phyloP scores from a whole-genome alignment of 139 green algal species.

The Chlamydomonas sp. region DNA sequence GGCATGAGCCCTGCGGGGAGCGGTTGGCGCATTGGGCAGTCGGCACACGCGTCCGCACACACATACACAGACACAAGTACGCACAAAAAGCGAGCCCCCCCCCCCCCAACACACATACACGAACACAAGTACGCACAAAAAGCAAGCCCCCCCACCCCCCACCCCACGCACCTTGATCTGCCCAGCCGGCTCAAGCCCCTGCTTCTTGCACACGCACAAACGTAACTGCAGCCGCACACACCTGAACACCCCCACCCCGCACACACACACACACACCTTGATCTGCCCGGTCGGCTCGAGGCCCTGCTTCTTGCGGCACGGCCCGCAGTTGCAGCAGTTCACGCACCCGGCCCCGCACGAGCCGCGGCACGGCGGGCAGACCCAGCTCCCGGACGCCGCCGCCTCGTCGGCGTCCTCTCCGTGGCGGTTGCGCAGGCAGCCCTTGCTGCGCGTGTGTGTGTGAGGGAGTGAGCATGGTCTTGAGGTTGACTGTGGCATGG shows the following conservation, averaged over 20 bases:
- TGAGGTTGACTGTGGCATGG: no score
- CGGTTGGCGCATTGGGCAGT: no score
- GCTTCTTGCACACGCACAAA: conserved; percentile 22
- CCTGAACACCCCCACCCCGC: no score
- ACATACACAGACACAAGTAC: no score
- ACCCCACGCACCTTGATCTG: no score
- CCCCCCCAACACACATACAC: no score
- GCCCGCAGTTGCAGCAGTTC: conserved; percentile 77
- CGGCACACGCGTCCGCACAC: no score
- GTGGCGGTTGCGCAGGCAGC: conserved; percentile 70
- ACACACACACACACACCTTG: no score
- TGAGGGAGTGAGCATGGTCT: neutral
- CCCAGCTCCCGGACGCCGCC: conserved; percentile 46
- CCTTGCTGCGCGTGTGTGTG: conserved; percentile 37
- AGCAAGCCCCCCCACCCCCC: no score
- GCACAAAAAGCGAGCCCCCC: no score
- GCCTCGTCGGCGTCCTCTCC: conserved; percentile 58
- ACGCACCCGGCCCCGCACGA: conserved; percentile 63
- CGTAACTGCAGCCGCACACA: no score
- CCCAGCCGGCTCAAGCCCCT: conserved; percentile 52
- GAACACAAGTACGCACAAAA: no score
- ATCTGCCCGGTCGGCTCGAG: conserved; percentile 64
- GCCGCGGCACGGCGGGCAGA: conserved; percentile 67
- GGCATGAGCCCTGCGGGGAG: conserved; percentile 25
- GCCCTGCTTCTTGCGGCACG: conserved; percentile 64